Evolutionary conservation across 2,329 filamentous ascomycete genomes (phyloP).

Genomic region (Thelonectria olida): DNA sequence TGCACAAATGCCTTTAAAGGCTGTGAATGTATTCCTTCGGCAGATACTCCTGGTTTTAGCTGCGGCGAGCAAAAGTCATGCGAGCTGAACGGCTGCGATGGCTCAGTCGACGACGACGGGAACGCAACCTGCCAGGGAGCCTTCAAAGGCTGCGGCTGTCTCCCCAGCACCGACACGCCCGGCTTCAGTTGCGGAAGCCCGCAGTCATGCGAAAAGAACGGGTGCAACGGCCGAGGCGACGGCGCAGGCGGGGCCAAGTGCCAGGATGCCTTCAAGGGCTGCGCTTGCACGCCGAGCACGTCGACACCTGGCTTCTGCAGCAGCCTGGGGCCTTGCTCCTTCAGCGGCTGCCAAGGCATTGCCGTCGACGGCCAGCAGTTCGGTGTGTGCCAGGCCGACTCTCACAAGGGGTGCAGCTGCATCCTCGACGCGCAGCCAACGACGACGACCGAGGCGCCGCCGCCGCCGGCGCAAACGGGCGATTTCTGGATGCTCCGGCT

Average conservation of each 20-base stretch:
- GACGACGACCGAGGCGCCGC: not conserved
- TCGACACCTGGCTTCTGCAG: constrained; percentile 5
- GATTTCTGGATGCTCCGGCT: constrained; percentile 5
- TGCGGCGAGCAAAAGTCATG: constrained; percentile 1
- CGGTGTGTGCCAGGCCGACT: not conserved
- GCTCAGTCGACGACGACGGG: not conserved
- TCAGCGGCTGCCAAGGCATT: not conserved
- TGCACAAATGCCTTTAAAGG: not conserved
- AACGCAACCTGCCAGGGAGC: not conserved
- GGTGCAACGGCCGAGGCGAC: not conserved
- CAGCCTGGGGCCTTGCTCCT: not conserved
- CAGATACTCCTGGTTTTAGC: not conserved
- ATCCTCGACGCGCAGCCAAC: not conserved
- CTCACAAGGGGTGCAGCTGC: constrained; percentile 8
- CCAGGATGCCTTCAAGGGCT: constrained; percentile 8
- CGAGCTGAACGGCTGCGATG: constrained; percentile 1
- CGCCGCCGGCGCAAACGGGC: not conserved
- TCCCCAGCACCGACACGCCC: not conserved
- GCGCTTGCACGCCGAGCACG: not conserved
- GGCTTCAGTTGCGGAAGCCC: not conserved
- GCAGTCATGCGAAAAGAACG: constrained; percentile 1
- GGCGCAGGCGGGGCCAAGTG: constrained; percentile 4
- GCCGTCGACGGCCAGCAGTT: constrained; percentile 1
- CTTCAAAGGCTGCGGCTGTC: constrained; percentile 5
- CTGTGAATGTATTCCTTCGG: not conserved